Evolutionary conservation across 805 yeast genomes (phyloP), one percentile per base, ranked within the genome.

Genomic region (Schwanniomyces pseudopolymorphus): DNA sequence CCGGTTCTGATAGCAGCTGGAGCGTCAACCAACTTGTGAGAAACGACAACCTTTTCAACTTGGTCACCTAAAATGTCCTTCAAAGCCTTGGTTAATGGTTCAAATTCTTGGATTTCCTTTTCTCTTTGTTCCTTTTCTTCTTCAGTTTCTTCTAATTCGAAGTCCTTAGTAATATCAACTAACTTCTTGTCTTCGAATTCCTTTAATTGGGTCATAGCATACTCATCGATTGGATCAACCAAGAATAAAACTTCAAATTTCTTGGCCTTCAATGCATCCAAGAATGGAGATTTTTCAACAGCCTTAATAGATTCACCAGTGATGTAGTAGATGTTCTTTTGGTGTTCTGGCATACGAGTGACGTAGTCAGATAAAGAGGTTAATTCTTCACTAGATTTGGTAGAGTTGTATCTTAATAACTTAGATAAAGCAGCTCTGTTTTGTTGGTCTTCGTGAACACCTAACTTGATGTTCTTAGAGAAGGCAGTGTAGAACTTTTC

Each of bases 1-100:
- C 97, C 98, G 60, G 99, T 94, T 84, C 99, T 90, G 72, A 94
- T 94, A 62, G 99, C 99, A 73, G 99, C 99, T 74, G 99, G 99
- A 49, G 98, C 91, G 68, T 91, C 97, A 63, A 91, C 89, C 69
- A 94, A 84, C 78, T 89, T 90, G 80, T 92, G 95, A 57, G 98
- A 90, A 57, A 94, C 97, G 69, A 91, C 90, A 75, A 95, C 99
- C 83, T 94, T 94, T 82, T 94, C 99, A 65, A 94, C 98, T 79
- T 89, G 92, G 65, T 94, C 99, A 69, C 98, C 99, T 65, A 94
- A 84, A 69, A 94, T 80, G 71, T 91, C 97, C 84, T 94, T 94
- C 77, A 94, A 82, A 60, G 96, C 92, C 75, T 85, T 88, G 68
- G 98, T 88, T 70, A 94, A 86, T 63, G 87, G 84, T 83, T 94